Conservation (phyloP, 1,139 yeast species). For the Yamadazyma membranifaciens region DNA sequence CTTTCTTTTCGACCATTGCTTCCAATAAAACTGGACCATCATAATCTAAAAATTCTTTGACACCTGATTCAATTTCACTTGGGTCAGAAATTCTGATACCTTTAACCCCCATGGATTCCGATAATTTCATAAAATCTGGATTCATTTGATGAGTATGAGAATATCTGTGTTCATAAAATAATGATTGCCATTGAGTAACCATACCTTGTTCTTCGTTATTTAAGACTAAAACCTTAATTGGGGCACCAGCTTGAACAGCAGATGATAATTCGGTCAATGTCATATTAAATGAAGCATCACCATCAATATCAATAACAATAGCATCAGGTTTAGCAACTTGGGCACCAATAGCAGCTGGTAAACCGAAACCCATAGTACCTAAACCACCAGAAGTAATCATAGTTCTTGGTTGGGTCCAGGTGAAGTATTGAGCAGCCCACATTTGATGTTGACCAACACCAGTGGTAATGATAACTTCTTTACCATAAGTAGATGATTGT, state of each 20-base stretch:
- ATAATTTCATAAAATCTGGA: conserved; percentile 89
- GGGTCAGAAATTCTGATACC: conserved; percentile 74
- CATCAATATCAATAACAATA: conserved; percentile 93
- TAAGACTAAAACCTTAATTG: conserved; percentile 82
- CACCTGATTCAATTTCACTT: conserved; percentile 56
- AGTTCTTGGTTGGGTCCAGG: conserved; percentile 88
- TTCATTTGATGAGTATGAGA: conserved; percentile 94
- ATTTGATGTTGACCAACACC: conserved; percentile 99
- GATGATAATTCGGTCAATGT: conserved; percentile 89
- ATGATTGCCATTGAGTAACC: conserved; percentile 99
- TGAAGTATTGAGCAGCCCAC: conserved; percentile 99
- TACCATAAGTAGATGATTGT: conserved; percentile 64
- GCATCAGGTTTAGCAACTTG: conserved; percentile 96
- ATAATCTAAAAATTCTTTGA: conserved; percentile 71
- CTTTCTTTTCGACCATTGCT: conserved; percentile 90
- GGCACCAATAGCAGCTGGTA: conserved; percentile 98
- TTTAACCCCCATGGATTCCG: conserved; percentile 90
- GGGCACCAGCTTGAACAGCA: conserved; percentile 91
- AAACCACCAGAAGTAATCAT: conserved; percentile 97
- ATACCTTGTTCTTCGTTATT: conserved; percentile 99
- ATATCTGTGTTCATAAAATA: conserved; percentile 94
- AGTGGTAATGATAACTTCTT: conserved; percentile 84
- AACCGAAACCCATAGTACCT: conserved; percentile 98
- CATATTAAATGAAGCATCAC: conserved; percentile 98
- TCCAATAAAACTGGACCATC: conserved; percentile 87